Evolutionary conservation across 805 yeast genomes (phyloP), one percentile per base, ranked within the genome.

Genomic region (Lipomyces sp.): DNA sequence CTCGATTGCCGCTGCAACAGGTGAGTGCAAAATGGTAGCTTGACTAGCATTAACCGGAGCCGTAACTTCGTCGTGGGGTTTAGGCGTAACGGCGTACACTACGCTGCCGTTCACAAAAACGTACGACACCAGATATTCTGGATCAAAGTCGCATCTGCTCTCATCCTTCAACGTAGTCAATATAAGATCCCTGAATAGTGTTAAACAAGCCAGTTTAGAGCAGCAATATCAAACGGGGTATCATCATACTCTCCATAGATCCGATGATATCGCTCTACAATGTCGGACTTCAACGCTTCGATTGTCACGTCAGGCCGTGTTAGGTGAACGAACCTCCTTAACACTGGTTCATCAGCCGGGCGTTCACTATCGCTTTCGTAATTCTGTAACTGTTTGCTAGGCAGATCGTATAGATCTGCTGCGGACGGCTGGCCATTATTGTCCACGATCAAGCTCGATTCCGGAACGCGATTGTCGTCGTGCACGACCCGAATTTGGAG

Each of bases 91-190:
- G 10, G 45, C 55, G 29, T 43, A 34, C 4, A 47, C 31, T 10
- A 43, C 38, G 14, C 39, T 36, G 22, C 45, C 55, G 34, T 38
- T 38, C 5, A 24, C 14, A 16, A 51, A 34, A 6, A 52, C 43
- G 8, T 28, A 28, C 4, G 43, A 23, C n/a, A 34, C 49, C 6
- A 33, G 33, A 26, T 52, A 52, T 7, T 43, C 52, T 13, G 37
- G 42, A 34, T 52, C 56, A 37, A 52, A 33, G 37, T 52, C 56
- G 22, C 49, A 52, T 5, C n/a, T n/a, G 39, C 21, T 37, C 7
- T 43, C 40, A 29, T 52, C 54, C 16, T 45, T 42, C 26, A 51
- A 18, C 5, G 41, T 19, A 3, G 22, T 14, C 14, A 39, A 29
- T 4, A 40, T 42, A 11, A 50, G 22, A 19, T 32, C 24, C 18